phyloP scores from a whole-genome alignment of 2,329 filamentous ascomycete genomes.

The Helminthosporium solani region DNA sequence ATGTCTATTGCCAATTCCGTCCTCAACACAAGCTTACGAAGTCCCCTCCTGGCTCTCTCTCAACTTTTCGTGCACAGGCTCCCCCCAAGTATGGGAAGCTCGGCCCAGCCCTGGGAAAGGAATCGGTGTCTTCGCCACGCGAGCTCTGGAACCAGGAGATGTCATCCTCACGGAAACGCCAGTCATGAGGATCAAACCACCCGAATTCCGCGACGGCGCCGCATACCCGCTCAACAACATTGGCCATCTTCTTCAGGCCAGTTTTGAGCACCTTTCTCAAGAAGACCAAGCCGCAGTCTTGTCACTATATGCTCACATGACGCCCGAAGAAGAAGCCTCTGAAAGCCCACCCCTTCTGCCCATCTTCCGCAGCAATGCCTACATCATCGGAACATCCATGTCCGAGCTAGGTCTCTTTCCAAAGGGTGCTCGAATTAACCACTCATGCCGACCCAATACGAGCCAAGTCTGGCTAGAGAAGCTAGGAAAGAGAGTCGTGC shows the following conservation, averaged over 20 bases:
- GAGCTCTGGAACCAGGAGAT: constrained; percentile 40
- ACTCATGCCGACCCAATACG: constrained; percentile 40
- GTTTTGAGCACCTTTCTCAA: constrained; percentile 26
- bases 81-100: constrained; percentile 31
- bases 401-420: constrained; percentile 33
- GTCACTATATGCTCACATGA: constrained; percentile 28
- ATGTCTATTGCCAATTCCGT: constrained; percentile 12
- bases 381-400: constrained; percentile 28
- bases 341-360: constrained; percentile 23
- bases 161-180: constrained; percentile 45
- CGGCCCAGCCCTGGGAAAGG: constrained; percentile 43
- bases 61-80: constrained; percentile 24
- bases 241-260: constrained; percentile 18
- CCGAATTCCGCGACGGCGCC: constrained; percentile 25
- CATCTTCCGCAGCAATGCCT: constrained; percentile 42
- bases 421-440: constrained; percentile 40
- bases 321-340: constrained; percentile 13
- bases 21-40: constrained; percentile 5
- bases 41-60: constrained; percentile 17
- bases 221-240: constrained; percentile 30
- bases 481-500: constrained; percentile 33
- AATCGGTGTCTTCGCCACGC: constrained; percentile 45
- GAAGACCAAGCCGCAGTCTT: constrained; percentile 26
- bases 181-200: constrained; percentile 35
- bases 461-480: constrained; percentile 41